A percentile compares a stretch with the other conserved stretches of the same genome.
phyloP scores from a whole-genome alignment of 2,329 filamentous ascomycete genomes.

The Colletotrichum acutatum region DNA sequence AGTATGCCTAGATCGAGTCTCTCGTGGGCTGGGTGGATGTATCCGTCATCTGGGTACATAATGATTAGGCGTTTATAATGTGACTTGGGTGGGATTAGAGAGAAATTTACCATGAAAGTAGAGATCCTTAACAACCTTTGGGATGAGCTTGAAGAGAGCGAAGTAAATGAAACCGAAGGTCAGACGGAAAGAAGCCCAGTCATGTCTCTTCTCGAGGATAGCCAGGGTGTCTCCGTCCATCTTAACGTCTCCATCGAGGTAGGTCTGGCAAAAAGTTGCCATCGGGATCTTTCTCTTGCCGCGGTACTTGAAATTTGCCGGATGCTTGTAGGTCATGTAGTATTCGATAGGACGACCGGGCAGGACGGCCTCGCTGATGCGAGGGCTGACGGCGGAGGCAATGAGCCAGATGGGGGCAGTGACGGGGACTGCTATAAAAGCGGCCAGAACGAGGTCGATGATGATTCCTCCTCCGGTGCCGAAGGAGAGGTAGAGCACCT shows the following conservation, averaged over 20 bases:
- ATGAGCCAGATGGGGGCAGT: slow-evolving; percentile 81
- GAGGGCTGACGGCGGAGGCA: slow-evolving; percentile 78
- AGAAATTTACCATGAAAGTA: slow-evolving; percentile 78
- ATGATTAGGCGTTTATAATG: neutral
- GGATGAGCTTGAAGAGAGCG: slow-evolving; percentile 82
- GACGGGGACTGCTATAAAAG: slow-evolving; percentile 14
- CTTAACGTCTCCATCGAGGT: slow-evolving; percentile 87
- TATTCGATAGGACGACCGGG: slow-evolving; percentile 83
- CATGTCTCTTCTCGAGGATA: slow-evolving; percentile 84
- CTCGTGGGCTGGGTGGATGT: slow-evolving; percentile 72
- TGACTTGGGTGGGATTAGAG: neutral
- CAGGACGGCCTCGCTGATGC: slow-evolving; percentile 85
- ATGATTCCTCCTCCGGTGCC: neutral
- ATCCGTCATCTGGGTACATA: slow-evolving; percentile 61
- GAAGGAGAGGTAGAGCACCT: neutral
- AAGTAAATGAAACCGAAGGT: slow-evolving; percentile 81
- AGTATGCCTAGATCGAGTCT: neutral
- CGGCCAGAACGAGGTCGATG: neutral
- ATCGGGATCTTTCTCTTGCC: slow-evolving; percentile 79
- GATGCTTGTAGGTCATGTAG: slow-evolving; percentile 75
- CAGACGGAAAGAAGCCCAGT: slow-evolving; percentile 90
- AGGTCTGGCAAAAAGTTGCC: slow-evolving; percentile 91
- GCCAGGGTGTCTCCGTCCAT: slow-evolving; percentile 88
- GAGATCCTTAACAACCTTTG: slow-evolving; percentile 86
- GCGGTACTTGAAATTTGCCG: slow-evolving; percentile 67